Conservation (phyloP, 352 stramenopile species). For the Globisporangium canariense region DNA sequence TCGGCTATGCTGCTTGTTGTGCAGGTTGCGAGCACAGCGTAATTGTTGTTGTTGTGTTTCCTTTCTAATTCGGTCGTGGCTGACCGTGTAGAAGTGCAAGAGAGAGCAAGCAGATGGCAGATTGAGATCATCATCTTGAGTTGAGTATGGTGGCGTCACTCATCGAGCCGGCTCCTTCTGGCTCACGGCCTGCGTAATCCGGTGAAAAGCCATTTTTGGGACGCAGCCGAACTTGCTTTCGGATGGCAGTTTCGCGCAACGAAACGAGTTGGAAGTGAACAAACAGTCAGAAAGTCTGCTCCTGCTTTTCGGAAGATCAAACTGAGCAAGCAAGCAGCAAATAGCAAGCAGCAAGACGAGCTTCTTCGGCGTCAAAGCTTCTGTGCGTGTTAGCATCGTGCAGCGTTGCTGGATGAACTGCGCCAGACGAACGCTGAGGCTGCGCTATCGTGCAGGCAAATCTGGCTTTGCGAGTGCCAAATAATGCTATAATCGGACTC, state of each 20-base stretch:
- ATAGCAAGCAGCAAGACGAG: too few species aligned
- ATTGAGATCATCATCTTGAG: not conserved
- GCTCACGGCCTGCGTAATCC: not conserved
- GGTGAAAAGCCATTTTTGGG: not conserved
- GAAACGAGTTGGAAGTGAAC: too few species aligned
- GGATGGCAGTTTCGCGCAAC: not conserved
- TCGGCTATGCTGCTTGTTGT: not conserved
- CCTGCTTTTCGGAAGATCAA: too few species aligned
- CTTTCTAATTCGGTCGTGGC: not conserved
- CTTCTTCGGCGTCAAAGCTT: too few species aligned
- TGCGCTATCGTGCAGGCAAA: too few species aligned
- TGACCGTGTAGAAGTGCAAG: not conserved
- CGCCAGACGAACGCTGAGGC: too few species aligned
- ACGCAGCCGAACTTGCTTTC: not conserved
- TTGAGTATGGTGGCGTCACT: slow-evolving; percentile 2
- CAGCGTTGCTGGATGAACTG: too few species aligned
- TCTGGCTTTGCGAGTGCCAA: too few species aligned
- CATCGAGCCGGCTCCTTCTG: not conserved
- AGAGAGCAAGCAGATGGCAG: slow-evolving; percentile 2
- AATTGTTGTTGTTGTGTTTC: not conserved
- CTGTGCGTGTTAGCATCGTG: too few species aligned
- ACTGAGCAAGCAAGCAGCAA: too few species aligned
- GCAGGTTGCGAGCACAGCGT: not conserved
- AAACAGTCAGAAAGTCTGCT: too few species aligned
- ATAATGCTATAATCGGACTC: too few species aligned